phyloP scores from a whole-genome alignment of 495 filamentous ascomycete genomes.

The Venustampulla echinocandica region DNA sequence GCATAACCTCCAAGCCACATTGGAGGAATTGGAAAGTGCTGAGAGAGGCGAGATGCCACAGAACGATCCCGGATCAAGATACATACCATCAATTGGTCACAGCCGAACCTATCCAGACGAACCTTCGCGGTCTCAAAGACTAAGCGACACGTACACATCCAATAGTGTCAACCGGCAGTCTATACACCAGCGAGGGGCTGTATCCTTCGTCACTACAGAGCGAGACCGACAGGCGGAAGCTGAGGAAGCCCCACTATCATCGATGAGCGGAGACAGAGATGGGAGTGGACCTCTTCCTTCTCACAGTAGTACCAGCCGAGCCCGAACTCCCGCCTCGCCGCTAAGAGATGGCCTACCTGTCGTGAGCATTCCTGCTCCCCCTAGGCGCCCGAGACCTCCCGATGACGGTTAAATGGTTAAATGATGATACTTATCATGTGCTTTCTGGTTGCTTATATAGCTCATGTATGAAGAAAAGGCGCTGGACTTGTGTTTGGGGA shows the following conservation, averaged over 20 bases:
- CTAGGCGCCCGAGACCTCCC: conserved; percentile 5
- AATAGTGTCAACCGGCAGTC: conserved; percentile 8
- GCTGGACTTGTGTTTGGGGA: neutral
- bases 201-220: conserved; percentile 15
- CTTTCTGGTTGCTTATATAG: too few species aligned
- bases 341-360: conserved; percentile 11
- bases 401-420: conserved; percentile 3
- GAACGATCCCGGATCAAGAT: neutral
- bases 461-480: too few species aligned
- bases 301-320: conserved; percentile 4
- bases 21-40: conserved; percentile 13
- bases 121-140: conserved; percentile 6
- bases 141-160: conserved; percentile 18
- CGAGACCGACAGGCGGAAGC: neutral
- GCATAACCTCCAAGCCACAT: conserved; percentile 11
- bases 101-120: neutral
- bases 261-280: neutral
- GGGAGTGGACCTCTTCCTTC: conserved; percentile 1
- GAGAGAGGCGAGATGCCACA: neutral
- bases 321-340: conserved; percentile 8
- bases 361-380: conserved; percentile 20
- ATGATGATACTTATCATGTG: too few species aligned
- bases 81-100: neutral
- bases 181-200: conserved; percentile 15
- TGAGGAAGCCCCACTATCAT: conserved; percentile 1